phyloP scores from a whole-genome alignment of 495 filamentous ascomycete species.

The Podospora didyma region DNA sequence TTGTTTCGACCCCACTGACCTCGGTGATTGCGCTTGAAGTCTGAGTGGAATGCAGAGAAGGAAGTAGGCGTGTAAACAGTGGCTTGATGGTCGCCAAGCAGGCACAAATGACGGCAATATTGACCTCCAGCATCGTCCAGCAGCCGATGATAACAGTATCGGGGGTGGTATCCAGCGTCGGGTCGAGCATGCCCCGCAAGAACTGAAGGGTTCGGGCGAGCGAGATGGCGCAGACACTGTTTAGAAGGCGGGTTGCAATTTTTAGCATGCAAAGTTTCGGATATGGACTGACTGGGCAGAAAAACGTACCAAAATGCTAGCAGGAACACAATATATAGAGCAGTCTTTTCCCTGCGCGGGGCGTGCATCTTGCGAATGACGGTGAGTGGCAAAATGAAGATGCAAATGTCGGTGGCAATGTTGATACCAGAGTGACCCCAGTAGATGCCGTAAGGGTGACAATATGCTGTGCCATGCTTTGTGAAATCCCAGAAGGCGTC shows the following conservation, averaged over 20 bases:
- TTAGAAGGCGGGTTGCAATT: conserved; percentile 7
- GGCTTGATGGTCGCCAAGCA: conserved; percentile 29
- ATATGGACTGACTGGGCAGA: too few relatives aligned
- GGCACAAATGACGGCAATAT: conserved; percentile 44
- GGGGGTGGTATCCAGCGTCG: conserved; percentile 28
- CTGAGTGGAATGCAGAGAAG: too few relatives aligned
- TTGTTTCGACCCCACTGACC: too few relatives aligned
- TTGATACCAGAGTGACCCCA: conserved; percentile 32
- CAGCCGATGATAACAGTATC: conserved; percentile 39
- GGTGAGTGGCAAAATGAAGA: conserved; percentile 13
- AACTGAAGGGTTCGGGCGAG: conserved; percentile 30
- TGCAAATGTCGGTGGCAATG: conserved; percentile 34
- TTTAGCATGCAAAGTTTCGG: too few relatives aligned
- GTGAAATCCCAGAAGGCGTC: conserved; percentile 22
- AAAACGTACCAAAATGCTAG: too few relatives aligned
- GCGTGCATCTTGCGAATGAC: too few relatives aligned
- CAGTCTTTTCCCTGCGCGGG: too few relatives aligned
- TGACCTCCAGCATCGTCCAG: conserved; percentile 47
- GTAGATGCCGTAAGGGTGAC: conserved; percentile 30
- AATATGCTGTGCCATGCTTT: conserved; percentile 19
- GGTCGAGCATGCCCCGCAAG: conserved; percentile 27
- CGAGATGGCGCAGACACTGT: conserved; percentile 17
- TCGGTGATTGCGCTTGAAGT: too few relatives aligned
- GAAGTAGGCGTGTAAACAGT: background rate
- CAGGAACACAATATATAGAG: too few relatives aligned